phyloP scores from a whole-genome alignment of 2,329 filamentous ascomycete genomes.

The Sphaerulina vaccinii region DNA sequence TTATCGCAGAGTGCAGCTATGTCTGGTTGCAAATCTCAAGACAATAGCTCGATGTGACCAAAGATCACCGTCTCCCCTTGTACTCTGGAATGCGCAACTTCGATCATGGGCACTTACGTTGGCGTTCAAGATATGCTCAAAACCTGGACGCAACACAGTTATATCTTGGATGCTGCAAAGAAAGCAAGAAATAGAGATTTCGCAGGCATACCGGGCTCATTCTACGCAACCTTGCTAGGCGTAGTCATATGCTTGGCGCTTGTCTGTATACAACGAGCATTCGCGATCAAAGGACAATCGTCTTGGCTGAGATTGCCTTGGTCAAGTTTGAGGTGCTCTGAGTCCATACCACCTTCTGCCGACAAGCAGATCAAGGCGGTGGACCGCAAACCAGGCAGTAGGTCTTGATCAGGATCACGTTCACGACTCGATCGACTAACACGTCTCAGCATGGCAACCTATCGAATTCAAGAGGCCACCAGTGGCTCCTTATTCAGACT shows the following conservation, averaged over 20 bases:
- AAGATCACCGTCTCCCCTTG: background rate
- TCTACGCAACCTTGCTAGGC: background rate
- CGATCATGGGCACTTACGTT: background rate
- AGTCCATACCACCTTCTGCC: constrained; percentile 23
- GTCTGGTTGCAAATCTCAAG: background rate
- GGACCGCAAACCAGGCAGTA: constrained; percentile 50
- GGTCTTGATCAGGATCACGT: constrained; percentile 9
- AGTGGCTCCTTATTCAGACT: constrained; percentile 63
- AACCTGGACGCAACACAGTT: background rate
- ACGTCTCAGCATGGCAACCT: constrained; percentile 54
- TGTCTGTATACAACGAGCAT: background rate
- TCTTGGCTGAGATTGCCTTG: constrained; percentile 25
- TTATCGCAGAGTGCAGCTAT: constrained; percentile 6
- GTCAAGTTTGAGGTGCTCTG: constrained; percentile 50
- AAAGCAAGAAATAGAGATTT: background rate
- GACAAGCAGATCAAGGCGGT: constrained; percentile 36
- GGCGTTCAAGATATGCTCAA: background rate
- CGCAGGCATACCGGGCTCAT: background rate
- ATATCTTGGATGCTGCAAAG: background rate
- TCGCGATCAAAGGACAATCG: background rate
- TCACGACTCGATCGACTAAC: constrained; percentile 6
- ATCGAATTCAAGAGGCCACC: constrained; percentile 59
- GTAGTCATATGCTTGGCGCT: background rate
- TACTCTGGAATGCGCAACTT: background rate
- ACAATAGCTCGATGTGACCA: background rate